Percentiles rank a stretch among this genome's conserved stretches.
Conservation (phyloP, 257 asterid species). For the Leptodermis oblonga region DNA sequence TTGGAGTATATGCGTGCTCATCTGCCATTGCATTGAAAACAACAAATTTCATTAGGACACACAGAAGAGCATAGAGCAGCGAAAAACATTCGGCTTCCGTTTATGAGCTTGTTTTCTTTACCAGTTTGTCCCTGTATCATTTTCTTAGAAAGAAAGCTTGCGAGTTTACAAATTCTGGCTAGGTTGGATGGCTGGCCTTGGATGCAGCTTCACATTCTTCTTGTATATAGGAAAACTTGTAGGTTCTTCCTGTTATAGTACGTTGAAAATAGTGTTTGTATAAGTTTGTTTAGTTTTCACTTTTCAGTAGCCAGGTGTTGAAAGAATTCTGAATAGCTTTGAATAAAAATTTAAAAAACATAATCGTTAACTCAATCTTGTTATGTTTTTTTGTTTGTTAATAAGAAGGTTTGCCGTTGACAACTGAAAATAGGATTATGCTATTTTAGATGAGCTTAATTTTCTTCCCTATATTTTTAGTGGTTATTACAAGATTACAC, state of each 20-base stretch:
- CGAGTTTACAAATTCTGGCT: not conserved
- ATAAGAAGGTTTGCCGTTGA: too few relatives aligned
- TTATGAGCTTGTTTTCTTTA: not conserved
- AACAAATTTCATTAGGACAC: constrained; percentile 79
- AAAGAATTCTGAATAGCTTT: too few relatives aligned
- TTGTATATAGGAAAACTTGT: not conserved
- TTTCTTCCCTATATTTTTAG: too few relatives aligned
- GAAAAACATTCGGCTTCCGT: not conserved
- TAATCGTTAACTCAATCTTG: too few relatives aligned
- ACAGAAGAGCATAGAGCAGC: constrained; percentile 59
- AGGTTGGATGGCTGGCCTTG: not conserved
- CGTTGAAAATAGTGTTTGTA: too few relatives aligned
- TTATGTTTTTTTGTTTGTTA: too few relatives aligned
- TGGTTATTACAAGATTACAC: too few relatives aligned
- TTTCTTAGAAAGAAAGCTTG: not conserved
- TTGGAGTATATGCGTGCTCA: constrained; percentile 60
- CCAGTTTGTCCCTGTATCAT: not conserved
- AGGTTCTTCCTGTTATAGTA: not conserved
- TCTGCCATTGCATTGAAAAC: constrained; percentile 61
- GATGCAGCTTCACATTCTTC: not conserved
- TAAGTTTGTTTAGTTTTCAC: too few relatives aligned
- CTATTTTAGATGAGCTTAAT: too few relatives aligned
- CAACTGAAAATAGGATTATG: too few relatives aligned
- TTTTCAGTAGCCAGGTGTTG: too few relatives aligned
- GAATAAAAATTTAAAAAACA: too few relatives aligned